Conservation (phyloP, 371 early-diverging fungal species). For the Quaeritorhiza haematococci region DNA sequence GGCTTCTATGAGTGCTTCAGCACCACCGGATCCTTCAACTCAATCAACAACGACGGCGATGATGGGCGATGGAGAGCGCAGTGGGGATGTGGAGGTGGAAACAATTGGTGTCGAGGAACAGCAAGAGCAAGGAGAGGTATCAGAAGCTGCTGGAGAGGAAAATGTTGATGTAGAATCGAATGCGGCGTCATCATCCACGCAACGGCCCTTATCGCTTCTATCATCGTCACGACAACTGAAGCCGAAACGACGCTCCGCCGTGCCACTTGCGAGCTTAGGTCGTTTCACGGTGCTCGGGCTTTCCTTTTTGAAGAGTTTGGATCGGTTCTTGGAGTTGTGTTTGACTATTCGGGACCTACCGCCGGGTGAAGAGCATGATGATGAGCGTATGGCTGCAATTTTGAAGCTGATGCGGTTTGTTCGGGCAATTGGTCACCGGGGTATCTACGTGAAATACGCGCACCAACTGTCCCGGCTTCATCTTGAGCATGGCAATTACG, state of each 20-base stretch:
- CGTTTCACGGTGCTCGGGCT: conserved; percentile 2
- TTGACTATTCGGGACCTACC: conserved; percentile 58
- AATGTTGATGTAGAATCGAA: not conserved
- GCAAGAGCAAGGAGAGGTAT: not conserved
- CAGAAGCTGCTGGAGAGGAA: not conserved
- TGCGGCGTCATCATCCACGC: not conserved
- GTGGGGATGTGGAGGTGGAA: too few relatives aligned
- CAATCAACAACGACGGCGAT: too few relatives aligned
- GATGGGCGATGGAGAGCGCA: too few relatives aligned
- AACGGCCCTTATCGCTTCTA: not conserved
- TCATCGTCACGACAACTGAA: too few relatives aligned
- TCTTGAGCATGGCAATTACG: conserved; percentile 49
- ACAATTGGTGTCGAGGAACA: too few relatives aligned
- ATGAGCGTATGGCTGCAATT: conserved; percentile 59
- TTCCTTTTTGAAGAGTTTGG: conserved; percentile 48
- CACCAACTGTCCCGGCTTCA: conserved; percentile 62
- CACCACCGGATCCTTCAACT: too few relatives aligned
- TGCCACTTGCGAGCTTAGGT: too few relatives aligned
- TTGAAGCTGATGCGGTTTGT: conserved; percentile 63
- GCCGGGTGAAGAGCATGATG: conserved; percentile 53
- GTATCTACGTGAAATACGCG: conserved; percentile 68
- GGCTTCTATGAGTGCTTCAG: too few relatives aligned
- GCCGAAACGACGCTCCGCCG: too few relatives aligned
- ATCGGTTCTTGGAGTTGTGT: conserved; percentile 50
- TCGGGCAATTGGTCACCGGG: conserved; percentile 50